Conservation (phyloP, 441 rosid species). For the Sinapis alba region DNA sequence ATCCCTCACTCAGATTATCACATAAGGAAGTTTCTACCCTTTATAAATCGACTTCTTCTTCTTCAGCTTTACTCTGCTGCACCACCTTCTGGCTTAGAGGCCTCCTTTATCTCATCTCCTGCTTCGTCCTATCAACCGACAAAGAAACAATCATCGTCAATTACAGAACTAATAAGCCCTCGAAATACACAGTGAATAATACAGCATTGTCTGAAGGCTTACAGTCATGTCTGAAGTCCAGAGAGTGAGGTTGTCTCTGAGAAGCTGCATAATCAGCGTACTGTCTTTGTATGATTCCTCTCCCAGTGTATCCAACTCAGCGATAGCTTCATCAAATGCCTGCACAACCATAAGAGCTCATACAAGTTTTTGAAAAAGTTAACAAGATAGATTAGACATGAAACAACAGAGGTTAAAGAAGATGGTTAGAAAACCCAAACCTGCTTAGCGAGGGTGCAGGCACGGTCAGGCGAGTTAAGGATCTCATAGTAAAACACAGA, state of each 20-base stretch:
- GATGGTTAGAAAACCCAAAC: slow-evolving; percentile 32
- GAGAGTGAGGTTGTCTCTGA: slow-evolving; percentile 82
- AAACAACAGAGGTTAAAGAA: not conserved
- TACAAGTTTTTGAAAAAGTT: not conserved
- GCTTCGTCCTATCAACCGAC: slow-evolving; percentile 63
- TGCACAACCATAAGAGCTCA: slow-evolving; percentile 23
- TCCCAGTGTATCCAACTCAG: slow-evolving; percentile 84
- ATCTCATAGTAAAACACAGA: slow-evolving; percentile 93
- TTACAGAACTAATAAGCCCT: not conserved
- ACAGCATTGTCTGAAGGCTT: not conserved
- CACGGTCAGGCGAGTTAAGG: slow-evolving; percentile 91
- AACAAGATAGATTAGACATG: not conserved
- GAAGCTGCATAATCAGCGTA: slow-evolving; percentile 90
- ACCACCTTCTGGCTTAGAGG: slow-evolving; percentile 55
- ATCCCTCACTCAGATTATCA: slow-evolving; percentile 33
- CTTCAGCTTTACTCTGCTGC: slow-evolving; percentile 43
- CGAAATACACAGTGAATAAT: not conserved
- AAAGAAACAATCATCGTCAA: slow-evolving; percentile 10
- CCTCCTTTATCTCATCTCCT: slow-evolving; percentile 86
- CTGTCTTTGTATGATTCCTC: slow-evolving; percentile 95
- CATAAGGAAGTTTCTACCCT: slow-evolving; percentile 23
- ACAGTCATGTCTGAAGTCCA: slow-evolving; percentile 90
- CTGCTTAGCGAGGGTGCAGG: slow-evolving; percentile 88
- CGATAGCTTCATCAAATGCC: slow-evolving; percentile 92
- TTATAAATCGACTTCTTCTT: slow-evolving; percentile 25